A percentile compares a stretch with the other conserved stretches of the same genome.
Evolutionary conservation across 2,329 filamentous ascomycete species (phyloP).

Genomic region (Decorospora gaudefroyi): DNA sequence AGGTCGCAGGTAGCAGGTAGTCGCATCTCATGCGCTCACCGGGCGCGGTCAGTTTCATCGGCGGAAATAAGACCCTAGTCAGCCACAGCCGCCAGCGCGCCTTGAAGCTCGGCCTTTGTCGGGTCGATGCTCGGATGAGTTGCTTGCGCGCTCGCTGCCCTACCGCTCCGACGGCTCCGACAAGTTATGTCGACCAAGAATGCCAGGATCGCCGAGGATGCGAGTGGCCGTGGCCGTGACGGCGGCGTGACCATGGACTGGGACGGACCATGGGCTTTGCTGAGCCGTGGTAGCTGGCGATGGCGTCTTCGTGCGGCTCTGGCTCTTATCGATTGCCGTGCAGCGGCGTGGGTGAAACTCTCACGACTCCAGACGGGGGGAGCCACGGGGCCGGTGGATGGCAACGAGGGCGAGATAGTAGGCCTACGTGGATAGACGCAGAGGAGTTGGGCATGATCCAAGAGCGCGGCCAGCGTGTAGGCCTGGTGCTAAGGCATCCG

Average conservation of each 20-base stretch:
- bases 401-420: neutral
- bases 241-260: conserved; percentile 10
- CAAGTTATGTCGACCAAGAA: conserved; percentile 15
- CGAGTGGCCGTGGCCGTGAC: no score
- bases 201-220: no score
- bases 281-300: conserved; percentile 4
- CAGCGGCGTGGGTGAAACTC: conserved; percentile 21
- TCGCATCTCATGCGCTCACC: no score
- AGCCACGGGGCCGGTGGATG: conserved; percentile 2
- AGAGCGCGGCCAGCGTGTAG: conserved; percentile 22
- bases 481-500: conserved; percentile 20
- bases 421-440: conserved; percentile 1
- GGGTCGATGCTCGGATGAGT: conserved; percentile 28
- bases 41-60: conserved; percentile 23
- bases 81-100: conserved; percentile 29
- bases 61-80: conserved; percentile 29
- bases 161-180: conserved; percentile 16
- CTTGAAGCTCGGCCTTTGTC: conserved; percentile 24
- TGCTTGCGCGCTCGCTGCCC: conserved; percentile 21
- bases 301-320: conserved; percentile 16
- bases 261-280: conserved; percentile 11
- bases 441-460: conserved; percentile 21
- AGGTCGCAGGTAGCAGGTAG: neutral
- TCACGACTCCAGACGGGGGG: no score
- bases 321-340: conserved; percentile 27